Percentiles rank a stretch among this genome's conserved stretches.
phyloP scores from a whole-genome alignment of 2,329 filamentous ascomycete species.

The Sporothrix protearum region DNA sequence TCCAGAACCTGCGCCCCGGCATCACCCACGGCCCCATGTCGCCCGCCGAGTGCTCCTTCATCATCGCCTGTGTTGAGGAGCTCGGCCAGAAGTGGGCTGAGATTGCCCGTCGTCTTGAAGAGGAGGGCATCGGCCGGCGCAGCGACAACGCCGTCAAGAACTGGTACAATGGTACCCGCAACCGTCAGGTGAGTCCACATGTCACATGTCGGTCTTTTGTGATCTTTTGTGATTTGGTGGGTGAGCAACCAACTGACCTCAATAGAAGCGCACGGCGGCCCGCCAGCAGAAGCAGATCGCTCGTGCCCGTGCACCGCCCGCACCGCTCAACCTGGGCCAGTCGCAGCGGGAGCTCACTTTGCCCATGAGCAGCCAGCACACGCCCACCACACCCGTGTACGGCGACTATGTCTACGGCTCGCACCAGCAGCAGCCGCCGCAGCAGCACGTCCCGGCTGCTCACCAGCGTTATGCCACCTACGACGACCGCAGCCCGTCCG shows the following conservation, averaged over 20 bases:
- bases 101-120: constrained; percentile 70
- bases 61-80: constrained; percentile 71
- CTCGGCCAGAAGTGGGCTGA: constrained; percentile 91
- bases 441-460: background rate
- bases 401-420: background rate
- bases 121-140: constrained; percentile 53
- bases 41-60: constrained; percentile 64
- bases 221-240: no score
- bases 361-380: background rate
- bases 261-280: constrained; percentile 10
- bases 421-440: background rate
- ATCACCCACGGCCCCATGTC: constrained; percentile 73
- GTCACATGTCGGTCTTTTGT: no score
- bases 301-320: background rate
- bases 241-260: constrained; percentile 33
- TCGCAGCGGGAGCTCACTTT: background rate
- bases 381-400: background rate
- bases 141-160: constrained; percentile 97
- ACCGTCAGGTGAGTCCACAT: constrained; percentile 66
- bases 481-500: background rate
- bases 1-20: constrained; percentile 82
- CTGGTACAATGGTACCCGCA: constrained; percentile 95
- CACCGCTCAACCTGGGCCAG: background rate
- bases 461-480: background rate
- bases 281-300: constrained; percentile 28